Conservation (phyloP, 2,329 filamentous ascomycete genomes). For the Aspergillus ruber region DNA sequence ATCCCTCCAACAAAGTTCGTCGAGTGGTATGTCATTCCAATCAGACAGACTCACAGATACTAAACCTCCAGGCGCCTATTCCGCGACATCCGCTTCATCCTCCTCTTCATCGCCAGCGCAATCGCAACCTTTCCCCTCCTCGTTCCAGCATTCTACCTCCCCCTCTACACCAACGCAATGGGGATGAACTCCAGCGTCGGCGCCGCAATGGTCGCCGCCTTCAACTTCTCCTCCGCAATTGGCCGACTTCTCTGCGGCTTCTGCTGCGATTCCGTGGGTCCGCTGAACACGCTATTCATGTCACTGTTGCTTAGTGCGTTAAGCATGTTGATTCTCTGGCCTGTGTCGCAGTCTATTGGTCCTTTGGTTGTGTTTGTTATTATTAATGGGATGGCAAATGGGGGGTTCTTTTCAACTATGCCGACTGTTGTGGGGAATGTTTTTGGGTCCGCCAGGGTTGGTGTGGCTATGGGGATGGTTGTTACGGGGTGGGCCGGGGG, state of each 20-base stretch:
- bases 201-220: conserved; percentile 54
- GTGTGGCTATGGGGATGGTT: conserved; percentile 57
- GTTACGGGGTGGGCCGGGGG: conserved; percentile 56
- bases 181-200: conserved; percentile 48
- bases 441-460: conserved; percentile 50
- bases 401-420: conserved; percentile 59
- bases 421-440: conserved; percentile 57
- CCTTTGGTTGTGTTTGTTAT: conserved; percentile 53
- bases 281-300: conserved; percentile 50
- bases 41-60: too few species aligned
- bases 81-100: conserved; percentile 45
- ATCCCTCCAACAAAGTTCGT: conserved; percentile 37
- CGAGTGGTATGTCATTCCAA: conserved; percentile 40
- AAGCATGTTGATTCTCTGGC: conserved; percentile 58
- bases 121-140: conserved; percentile 56
- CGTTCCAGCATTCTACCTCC: conserved; percentile 57
- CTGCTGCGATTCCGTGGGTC: conserved; percentile 49
- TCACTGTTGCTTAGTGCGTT: conserved; percentile 48
- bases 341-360: conserved; percentile 48
- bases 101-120: conserved; percentile 50
- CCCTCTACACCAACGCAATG: conserved; percentile 51
- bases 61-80: conserved; percentile 25
- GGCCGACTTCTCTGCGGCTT: conserved; percentile 52
- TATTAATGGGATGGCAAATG: conserved; percentile 55
- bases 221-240: conserved; percentile 55